A percentile compares a stretch with the other conserved stretches of the same genome.
Conservation (phyloP, 2,329 filamentous ascomycete species). For the Spiromastix sp. region DNA sequence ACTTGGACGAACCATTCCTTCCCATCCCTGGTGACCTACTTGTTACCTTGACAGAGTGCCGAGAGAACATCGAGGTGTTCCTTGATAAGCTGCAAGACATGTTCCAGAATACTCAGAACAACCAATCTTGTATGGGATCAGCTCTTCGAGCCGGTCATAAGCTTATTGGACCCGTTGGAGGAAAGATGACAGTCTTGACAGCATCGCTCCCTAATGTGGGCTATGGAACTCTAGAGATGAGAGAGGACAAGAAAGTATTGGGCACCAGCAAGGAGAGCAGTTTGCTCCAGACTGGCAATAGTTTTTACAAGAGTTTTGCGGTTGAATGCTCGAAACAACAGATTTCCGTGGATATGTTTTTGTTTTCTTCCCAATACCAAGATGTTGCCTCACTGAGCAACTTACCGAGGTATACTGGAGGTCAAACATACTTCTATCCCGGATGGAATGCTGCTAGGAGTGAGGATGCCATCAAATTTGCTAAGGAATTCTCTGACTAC, state of each 20-base stretch:
- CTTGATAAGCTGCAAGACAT: slow-evolving; percentile 84
- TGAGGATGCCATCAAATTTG: slow-evolving; percentile 97
- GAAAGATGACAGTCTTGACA: slow-evolving; percentile 86
- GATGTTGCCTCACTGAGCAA: slow-evolving; percentile 96
- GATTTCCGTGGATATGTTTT: slow-evolving; percentile 96
- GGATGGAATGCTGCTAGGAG: slow-evolving; percentile 90
- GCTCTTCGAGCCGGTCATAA: slow-evolving; percentile 90
- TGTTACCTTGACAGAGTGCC: slow-evolving; percentile 78
- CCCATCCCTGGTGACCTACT: slow-evolving; percentile 87
- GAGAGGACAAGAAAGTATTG: slow-evolving; percentile 91
- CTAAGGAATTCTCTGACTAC: slow-evolving; percentile 91
- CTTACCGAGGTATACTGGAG: slow-evolving; percentile 88
- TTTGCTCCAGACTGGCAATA: slow-evolving; percentile 82
- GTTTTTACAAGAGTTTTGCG: slow-evolving; percentile 98
- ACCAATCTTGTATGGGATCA: slow-evolving; percentile 86
- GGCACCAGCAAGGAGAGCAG: slow-evolving; percentile 86
- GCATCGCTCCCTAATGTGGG: slow-evolving; percentile 85
- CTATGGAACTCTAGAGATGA: slow-evolving; percentile 79
- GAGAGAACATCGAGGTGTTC: slow-evolving; percentile 84
- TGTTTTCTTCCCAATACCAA: slow-evolving; percentile 92
- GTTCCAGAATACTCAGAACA: slow-evolving; percentile 91
- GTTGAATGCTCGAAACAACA: slow-evolving; percentile 99
- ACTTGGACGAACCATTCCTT: slow-evolving; percentile 91
- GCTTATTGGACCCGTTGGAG: slow-evolving; percentile 85
- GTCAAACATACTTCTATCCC: slow-evolving; percentile 97